A percentile compares a stretch with the other conserved stretches of the same genome.
Conservation (phyloP, 352 stramenopile genomes). For the Phytophthora hybrid region DNA sequence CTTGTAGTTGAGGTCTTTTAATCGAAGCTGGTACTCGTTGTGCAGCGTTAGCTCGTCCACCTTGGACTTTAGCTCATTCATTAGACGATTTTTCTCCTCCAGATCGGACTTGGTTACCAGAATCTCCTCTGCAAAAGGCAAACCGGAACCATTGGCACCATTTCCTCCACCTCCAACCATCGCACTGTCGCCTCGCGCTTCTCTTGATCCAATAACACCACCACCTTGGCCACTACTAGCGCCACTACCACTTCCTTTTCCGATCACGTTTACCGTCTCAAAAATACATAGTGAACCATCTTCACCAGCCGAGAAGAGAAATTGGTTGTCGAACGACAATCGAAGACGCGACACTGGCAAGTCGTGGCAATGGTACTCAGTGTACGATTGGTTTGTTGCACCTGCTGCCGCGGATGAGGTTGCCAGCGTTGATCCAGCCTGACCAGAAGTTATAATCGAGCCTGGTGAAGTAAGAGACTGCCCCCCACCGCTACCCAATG, state of each 20-base stretch:
- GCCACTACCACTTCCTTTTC: slow-evolving; percentile 34
- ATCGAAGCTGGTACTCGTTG: slow-evolving; percentile 95
- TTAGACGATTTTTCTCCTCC: slow-evolving; percentile 93
- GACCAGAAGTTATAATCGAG: slow-evolving; percentile 24
- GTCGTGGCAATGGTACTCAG: slow-evolving; percentile 86
- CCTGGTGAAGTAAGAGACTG: slow-evolving; percentile 25
- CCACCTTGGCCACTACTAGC: slow-evolving; percentile 31
- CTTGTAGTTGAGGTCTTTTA: slow-evolving; percentile 97
- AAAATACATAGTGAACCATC: slow-evolving; percentile 93
- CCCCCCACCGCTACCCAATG: slow-evolving; percentile 15
- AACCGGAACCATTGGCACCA: slow-evolving; percentile 62
- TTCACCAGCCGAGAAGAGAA: slow-evolving; percentile 93
- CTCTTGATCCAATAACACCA: slow-evolving; percentile 39
- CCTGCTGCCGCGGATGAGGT: slow-evolving; percentile 14
- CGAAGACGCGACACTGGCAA: slow-evolving; percentile 76
- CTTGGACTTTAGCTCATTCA: slow-evolving; percentile 95
- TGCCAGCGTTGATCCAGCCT: slow-evolving; percentile 25
- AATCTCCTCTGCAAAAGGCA: slow-evolving; percentile 93
- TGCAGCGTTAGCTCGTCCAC: slow-evolving; percentile 94
- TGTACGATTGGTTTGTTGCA: slow-evolving; percentile 42
- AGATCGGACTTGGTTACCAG: slow-evolving; percentile 94
- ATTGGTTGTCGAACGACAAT: slow-evolving; percentile 91
- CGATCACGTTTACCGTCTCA: slow-evolving; percentile 77
- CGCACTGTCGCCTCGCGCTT: slow-evolving; percentile 37
- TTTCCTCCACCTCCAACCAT: slow-evolving; percentile 44